phyloP scores from a whole-genome alignment of 2,329 filamentous ascomycete genomes.

The Nemania bipapillata region DNA sequence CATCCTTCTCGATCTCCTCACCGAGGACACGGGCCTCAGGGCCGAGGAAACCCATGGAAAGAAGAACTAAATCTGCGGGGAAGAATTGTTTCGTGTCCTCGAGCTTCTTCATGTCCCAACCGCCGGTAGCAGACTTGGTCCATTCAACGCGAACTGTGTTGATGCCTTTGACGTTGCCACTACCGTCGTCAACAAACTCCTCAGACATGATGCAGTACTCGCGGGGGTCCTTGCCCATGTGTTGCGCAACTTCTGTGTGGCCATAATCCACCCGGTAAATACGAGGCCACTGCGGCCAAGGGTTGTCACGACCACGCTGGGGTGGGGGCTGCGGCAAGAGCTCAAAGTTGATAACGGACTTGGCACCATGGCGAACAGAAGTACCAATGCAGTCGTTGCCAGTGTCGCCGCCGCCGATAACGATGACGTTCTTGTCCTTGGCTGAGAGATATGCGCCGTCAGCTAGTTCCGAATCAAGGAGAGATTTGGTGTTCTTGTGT shows the following conservation, averaged over 20 bases:
- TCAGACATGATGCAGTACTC: constrained; percentile 99
- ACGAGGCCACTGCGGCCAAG: constrained; percentile 97
- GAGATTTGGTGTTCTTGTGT: constrained; percentile 96
- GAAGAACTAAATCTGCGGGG: constrained; percentile 90
- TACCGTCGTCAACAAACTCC: constrained; percentile 91
- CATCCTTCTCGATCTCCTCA: constrained; percentile 89
- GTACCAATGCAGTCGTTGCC: constrained; percentile 98
- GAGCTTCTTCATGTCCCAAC: constrained; percentile 98
- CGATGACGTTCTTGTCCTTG: constrained; percentile 94
- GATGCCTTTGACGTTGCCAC: constrained; percentile 90
- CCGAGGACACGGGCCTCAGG: constrained; percentile 89
- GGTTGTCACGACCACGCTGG: constrained; percentile 92
- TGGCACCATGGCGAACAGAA: constrained; percentile 92
- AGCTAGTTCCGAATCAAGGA: constrained; percentile 87
- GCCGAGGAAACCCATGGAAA: constrained; percentile 97
- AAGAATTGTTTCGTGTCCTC: constrained; percentile 95
- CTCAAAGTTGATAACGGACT: constrained; percentile 96
- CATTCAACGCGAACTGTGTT: constrained; percentile 95
- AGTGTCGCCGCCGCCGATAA: constrained; percentile 97
- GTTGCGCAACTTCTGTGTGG: constrained; percentile 93
- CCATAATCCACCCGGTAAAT: constrained; percentile 99
- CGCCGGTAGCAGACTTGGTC: constrained; percentile 87
- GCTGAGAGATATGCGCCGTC: constrained; percentile 91
- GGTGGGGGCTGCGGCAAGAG: constrained; percentile 90
- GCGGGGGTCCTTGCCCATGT: constrained; percentile 94